A percentile compares a stretch with the other conserved stretches of the same genome.
These are phyloP conservation scores for Penicillium bovifimosum DNA, from an alignment of 495 filamentous ascomycete species.

Conservation along the genomic window DNA sequence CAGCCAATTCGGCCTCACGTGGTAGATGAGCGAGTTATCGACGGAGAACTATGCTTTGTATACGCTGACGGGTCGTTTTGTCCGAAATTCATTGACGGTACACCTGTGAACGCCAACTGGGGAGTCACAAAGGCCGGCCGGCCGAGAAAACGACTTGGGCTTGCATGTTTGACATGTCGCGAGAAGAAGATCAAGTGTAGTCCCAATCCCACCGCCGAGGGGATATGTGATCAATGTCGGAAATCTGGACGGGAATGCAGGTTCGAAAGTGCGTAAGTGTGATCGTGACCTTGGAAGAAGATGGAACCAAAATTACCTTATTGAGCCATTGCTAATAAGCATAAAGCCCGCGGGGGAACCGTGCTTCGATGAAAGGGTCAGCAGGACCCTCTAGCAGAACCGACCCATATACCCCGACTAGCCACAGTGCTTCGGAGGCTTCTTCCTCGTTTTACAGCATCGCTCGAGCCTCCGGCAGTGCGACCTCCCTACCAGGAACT, in stretches of 20 bases:
- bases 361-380: conserved; percentile 25
- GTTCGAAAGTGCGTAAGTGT: conserved; percentile 80
- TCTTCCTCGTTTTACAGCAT: conserved; percentile 32
- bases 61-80: conserved; percentile 84
- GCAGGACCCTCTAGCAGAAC: conserved; percentile 16
- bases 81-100: conserved; percentile 77
- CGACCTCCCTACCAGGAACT: conserved; percentile 32
- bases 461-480: conserved; percentile 30
- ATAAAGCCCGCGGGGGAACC: conserved; percentile 36
- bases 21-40: conserved; percentile 49
- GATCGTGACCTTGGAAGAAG: neutral
- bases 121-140: conserved; percentile 90
- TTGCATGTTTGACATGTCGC: conserved; percentile 83
- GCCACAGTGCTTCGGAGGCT: conserved; percentile 25
- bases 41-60: conserved; percentile 76
- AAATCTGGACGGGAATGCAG: conserved; percentile 81
- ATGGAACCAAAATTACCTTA: neutral
- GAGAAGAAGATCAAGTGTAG: conserved; percentile 98
- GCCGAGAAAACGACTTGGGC: conserved; percentile 80
- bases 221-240: conserved; percentile 83
- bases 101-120: conserved; percentile 86
- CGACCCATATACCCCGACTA: conserved; percentile 16
- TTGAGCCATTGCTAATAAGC: conserved; percentile 7
- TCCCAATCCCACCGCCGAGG: conserved; percentile 55
- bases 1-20: conserved; percentile 37